These are phyloP conservation scores for Claviceps paspali DNA, from an alignment of 2,329 filamentous ascomycete species.

Conservation along the genomic window DNA sequence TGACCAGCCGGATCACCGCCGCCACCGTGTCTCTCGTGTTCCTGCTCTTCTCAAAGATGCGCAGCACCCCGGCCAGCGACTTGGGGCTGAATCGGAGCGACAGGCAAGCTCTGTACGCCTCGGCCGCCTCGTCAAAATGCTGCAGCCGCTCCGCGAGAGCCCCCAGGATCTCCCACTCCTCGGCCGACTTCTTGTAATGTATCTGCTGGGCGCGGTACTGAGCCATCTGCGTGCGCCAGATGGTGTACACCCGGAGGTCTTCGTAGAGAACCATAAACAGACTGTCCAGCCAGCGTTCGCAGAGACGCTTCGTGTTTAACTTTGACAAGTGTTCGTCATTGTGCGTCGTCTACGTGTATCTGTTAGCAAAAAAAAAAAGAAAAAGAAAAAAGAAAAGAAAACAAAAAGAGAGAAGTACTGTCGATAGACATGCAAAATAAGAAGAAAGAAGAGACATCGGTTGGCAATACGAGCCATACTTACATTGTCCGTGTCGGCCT, in stretches of 20 bases:
- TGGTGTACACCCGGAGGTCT: conserved; percentile 94
- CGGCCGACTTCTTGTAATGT: conserved; percentile 90
- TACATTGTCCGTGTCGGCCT: conserved; percentile 59
- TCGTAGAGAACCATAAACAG: conserved; percentile 99
- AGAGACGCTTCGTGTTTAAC: conserved; percentile 92
- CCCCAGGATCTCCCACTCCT: conserved; percentile 96
- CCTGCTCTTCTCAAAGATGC: conserved; percentile 60
- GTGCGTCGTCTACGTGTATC: conserved; percentile 39
- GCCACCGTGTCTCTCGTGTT: conserved; percentile 70
- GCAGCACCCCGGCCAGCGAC: conserved; percentile 72
- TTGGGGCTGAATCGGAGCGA: conserved; percentile 84
- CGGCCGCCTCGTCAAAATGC: conserved; percentile 77
- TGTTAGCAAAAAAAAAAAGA: neutral
- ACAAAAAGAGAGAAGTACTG: neutral
- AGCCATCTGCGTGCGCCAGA: conserved; percentile 96
- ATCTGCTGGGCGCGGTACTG: conserved; percentile 88
- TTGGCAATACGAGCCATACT: conserved; percentile 16
- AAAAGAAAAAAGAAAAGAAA: neutral
- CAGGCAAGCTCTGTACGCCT: conserved; percentile 83
- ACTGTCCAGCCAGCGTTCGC: conserved; percentile 95
- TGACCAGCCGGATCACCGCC: conserved; percentile 78
- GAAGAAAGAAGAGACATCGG: too few relatives aligned
- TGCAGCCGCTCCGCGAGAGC: conserved; percentile 85
- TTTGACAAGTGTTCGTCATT: conserved; percentile 66
- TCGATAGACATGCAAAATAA: neutral